phyloP scores from a whole-genome alignment of 2,329 filamentous ascomycete genomes.

The Tolypocladium ovalisporum region DNA sequence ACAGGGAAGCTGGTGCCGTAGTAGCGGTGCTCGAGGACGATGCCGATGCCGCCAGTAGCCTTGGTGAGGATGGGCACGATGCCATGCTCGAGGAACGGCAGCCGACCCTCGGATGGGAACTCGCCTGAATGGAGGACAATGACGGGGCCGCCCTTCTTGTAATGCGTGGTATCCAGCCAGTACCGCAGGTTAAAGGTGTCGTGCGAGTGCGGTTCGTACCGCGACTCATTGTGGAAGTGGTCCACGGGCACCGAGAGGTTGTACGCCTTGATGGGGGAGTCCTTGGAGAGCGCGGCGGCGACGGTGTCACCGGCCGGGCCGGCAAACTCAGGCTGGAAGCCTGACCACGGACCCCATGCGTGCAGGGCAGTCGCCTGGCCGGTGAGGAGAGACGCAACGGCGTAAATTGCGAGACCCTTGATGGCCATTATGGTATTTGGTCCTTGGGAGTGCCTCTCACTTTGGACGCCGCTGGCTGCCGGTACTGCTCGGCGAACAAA shows the following conservation, averaged over 20 bases:
- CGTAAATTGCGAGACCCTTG: background rate
- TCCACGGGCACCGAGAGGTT: conserved; percentile 49
- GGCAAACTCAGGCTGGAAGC: background rate
- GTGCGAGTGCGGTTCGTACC: conserved; percentile 66
- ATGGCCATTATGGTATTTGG: background rate
- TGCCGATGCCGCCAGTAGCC: conserved; percentile 62
- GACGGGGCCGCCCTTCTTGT: conserved; percentile 68
- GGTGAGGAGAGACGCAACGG: background rate
- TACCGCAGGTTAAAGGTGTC: conserved; percentile 62
- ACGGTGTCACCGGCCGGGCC: background rate
- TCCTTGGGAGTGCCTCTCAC: background rate
- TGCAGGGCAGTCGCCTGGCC: background rate
- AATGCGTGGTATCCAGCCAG: conserved; percentile 72
- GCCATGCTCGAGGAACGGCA: conserved; percentile 67
- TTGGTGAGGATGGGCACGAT: conserved; percentile 60
- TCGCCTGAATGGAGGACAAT: conserved; percentile 69
- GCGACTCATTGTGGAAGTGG: conserved; percentile 71
- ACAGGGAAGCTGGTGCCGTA: conserved; percentile 69
- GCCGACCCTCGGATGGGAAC: conserved; percentile 47
- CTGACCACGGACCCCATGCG: background rate
- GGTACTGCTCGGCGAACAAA: background rate
- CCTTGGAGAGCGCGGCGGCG: background rate
- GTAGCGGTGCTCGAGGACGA: conserved; percentile 80
- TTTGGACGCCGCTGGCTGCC: background rate
- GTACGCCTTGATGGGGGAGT: conserved; percentile 8